Evolutionary conservation across 768 basidiomycete species (phyloP), one percentile per base, ranked within the genome.

Genomic region (Galerina sulciceps): DNA sequence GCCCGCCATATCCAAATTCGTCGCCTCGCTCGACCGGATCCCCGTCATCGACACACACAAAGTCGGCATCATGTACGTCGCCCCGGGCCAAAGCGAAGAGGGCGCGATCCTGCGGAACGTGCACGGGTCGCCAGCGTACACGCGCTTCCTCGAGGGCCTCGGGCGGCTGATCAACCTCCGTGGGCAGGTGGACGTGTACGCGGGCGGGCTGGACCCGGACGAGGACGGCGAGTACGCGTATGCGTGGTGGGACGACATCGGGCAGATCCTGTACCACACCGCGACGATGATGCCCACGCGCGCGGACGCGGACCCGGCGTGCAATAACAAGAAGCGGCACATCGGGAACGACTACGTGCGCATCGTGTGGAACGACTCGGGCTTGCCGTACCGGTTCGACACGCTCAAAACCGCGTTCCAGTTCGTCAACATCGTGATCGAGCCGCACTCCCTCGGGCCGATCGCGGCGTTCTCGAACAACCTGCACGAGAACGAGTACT

Each of bases 241-340:
- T 69, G 94, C 96, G 0, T 99, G 96, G 96, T 97, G 96, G 93
- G 95, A 99, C 71, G 95, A 98, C 67, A 95, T 98, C 49, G 88
- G 91, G 4, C 96, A 99, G 70, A 86, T 97, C 60, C 82, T 98
- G 53, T 99, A 92, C 71, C 97, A 99, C 73, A 90, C 94, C 2
- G 92, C 96, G 9, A 99, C 97, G 2, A 88, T 99, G 80, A 99
- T 99, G 96, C 97, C 97, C 3, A 90, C 87, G 53, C 80, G 79
- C 45, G 62, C 75, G 8, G 73, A 87, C 53, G n/a, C n/a, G n/a
- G 93, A 94, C 71, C 85, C 85, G 1, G 81, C 85, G 48, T 87
- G 84, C 65, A 88, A 84, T 61, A 82, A 87, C 79, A 99, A 99
- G 80, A 99, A 99, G 73, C 81, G 90, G 37, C 93, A 97, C 70